These are phyloP conservation scores for carrot (Daucus carota) DNA, from an alignment of 129 eudicot species.

Conservation along the genomic window DH1_v3.0 NC_030383.2:58713501-58714000, in stretches of 20 bases:
- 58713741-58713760: constrained; percentile 61
- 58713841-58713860: background rate
- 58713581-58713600: background rate
- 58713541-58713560: background rate
- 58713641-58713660: constrained; percentile 80
- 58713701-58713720: constrained; percentile 68
- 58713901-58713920: background rate
- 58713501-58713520: constrained; percentile 34
- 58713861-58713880: background rate
- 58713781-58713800: constrained; percentile 77
- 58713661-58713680: constrained; percentile 79
- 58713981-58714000: background rate
- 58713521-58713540: background rate
- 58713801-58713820: constrained; percentile 77
- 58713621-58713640: constrained; percentile 48
- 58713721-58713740: constrained; percentile 69
- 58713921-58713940: background rate
- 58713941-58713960: background rate
- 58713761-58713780: constrained; percentile 74
- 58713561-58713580: background rate
- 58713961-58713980: background rate
- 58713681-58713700: constrained; percentile 71
- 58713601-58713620: constrained; percentile 63
- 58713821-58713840: constrained; percentile 35
- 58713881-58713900: background rate